Evolutionary conservation across 1,284 basidiomycete species (phyloP), one percentile per base, ranked within the genome.

Genomic region (Marasmius tenuissimus): DNA sequence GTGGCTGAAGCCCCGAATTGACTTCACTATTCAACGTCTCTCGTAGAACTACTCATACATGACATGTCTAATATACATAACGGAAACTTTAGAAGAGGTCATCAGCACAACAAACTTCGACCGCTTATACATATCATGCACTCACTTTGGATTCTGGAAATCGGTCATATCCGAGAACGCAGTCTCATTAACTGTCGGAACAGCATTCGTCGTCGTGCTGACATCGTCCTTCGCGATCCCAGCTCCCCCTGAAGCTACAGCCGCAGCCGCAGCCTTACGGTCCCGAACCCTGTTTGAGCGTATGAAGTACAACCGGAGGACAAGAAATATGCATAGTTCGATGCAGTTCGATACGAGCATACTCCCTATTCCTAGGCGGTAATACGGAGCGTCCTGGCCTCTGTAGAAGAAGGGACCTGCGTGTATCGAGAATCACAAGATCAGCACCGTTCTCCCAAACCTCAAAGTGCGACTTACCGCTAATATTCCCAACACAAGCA

Each of bases 261-360:
- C 27, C 4, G 27, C 27, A 27, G 27, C 27, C 27, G 27, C 27
- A 2, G 27, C 27, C 27, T 27, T 27, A 27, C 27, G 27, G 4
- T 27, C 27, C 27, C 27, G 27, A 27, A 27, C 27, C 27, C 27
- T 27, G 53, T 68, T 67, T 35, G 42, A 51, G 14, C 56, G 12
- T 4, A 57, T 57, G 18, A 68, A 62, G n/a, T 58, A 61, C 27
- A 68, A 22, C 27, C 67, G 56, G 9, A 68, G 53, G 12, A 57
- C 47, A 3, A 68, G 12, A 48, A 67, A 67, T 18, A 63, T 63
- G 33, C 65, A 40, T 27, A 67, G 47, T 53, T 68, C 66, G 37
- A 67, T 52, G 40, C 63, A 65, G 56, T 68, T 68, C 52, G 61
- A 63, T 14, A 67, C 67, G 33, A 67, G 64, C 61, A 67, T 67